Percentiles rank a stretch among this genome's conserved stretches.
Evolutionary conservation across 345 rosid genomes (phyloP).

Genomic region (Viola odorata): DNA sequence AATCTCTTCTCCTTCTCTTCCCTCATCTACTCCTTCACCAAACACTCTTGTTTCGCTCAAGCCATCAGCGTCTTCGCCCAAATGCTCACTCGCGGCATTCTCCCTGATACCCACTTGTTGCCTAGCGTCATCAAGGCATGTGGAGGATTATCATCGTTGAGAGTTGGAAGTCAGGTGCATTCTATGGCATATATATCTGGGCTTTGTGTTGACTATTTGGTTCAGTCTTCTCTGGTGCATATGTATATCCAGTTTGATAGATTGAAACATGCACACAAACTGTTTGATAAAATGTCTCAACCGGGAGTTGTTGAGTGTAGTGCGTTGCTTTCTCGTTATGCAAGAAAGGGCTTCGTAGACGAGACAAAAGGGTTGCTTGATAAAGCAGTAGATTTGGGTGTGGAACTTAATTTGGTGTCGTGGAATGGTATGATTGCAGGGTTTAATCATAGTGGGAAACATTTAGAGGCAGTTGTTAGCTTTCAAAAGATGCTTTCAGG

Average conservation of each 20-base stretch:
- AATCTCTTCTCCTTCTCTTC: slow-evolving; percentile 4
- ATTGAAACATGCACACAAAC: slow-evolving; percentile 39
- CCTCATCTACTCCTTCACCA: slow-evolving; percentile 17
- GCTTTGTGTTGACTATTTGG: slow-evolving; percentile 14
- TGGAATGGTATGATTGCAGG: slow-evolving; percentile 75
- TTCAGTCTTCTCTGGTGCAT: slow-evolving; percentile 41
- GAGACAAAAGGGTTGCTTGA: slow-evolving; percentile 37
- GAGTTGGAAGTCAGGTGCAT: slow-evolving; percentile 19
- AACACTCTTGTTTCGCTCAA: slow-evolving; percentile 10
- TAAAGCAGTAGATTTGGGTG: slow-evolving; percentile 27
- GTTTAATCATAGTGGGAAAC: slow-evolving; percentile 44
- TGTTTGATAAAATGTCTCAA: slow-evolving; percentile 45
- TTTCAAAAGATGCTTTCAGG: slow-evolving; percentile 41
- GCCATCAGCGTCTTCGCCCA: slow-evolving; percentile 12
- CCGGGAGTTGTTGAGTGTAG: slow-evolving; percentile 46
- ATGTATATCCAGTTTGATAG: slow-evolving; percentile 43
- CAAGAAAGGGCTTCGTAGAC: slow-evolving; percentile 36
- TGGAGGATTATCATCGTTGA: slow-evolving; percentile 18
- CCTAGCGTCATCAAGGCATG: slow-evolving; percentile 33
- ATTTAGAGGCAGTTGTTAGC: slow-evolving; percentile 35
- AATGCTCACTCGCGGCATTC: slow-evolving; percentile 14
- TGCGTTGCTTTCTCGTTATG: slow-evolving; percentile 50
- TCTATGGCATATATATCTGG: slow-evolving; percentile 15
- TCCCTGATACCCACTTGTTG: slow-evolving; percentile 25
- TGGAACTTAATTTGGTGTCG: slow-evolving; percentile 43